Evolutionary conservation across 805 yeast species (phyloP).

Genomic region (Candida dendrica): DNA sequence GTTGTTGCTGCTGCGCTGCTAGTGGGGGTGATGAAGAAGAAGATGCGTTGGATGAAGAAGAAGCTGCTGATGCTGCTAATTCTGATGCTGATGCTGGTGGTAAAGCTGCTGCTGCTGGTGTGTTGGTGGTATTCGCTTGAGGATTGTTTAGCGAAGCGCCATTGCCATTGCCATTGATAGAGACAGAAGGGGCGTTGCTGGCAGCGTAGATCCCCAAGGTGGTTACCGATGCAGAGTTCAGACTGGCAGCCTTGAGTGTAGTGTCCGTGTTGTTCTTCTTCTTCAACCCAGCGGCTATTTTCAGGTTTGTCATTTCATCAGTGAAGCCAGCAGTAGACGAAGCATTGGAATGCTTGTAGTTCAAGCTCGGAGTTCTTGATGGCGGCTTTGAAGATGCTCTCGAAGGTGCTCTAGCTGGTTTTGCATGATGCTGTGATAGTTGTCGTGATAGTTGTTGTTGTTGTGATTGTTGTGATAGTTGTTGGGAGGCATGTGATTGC

Average conservation of each 20-base stretch:
- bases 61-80: neutral
- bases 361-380: conserved; percentile 11
- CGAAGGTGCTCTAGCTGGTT: neutral
- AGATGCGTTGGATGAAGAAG: too few relatives aligned
- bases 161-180: too few relatives aligned
- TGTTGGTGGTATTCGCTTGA: too few relatives aligned
- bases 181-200: too few relatives aligned
- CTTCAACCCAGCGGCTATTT: neutral
- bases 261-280: neutral
- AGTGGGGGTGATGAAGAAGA: too few relatives aligned
- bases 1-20: neutral
- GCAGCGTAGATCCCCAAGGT: neutral
- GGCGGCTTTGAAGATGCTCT: conserved; percentile 5
- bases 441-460: neutral
- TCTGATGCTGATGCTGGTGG: neutral
- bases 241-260: neutral
- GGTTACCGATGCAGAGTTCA: neutral
- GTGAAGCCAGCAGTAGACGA: neutral
- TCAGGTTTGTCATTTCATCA: conserved; percentile 6
- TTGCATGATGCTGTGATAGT: conserved; percentile 5
- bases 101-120: neutral
- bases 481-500: too few relatives aligned
- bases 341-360: conserved; percentile 3
- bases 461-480: too few relatives aligned
- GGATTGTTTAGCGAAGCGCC: neutral